Conservation (phyloP, 345 rosid species). For the Barbarea vulgaris region DNA sequence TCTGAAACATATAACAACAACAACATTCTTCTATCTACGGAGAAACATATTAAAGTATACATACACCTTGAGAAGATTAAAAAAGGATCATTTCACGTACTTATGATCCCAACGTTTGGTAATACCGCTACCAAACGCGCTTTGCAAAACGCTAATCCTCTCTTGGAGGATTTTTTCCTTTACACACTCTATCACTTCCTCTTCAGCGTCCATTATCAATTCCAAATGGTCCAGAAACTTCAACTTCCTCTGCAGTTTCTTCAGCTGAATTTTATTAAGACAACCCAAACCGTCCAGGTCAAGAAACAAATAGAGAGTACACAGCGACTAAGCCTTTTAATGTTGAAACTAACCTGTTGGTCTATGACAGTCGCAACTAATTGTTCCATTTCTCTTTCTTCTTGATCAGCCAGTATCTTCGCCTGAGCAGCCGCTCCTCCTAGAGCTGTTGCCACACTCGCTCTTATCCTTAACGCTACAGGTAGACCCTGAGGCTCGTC, state of each 20-base stretch:
- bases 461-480: constrained; percentile 64
- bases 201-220: constrained; percentile 76
- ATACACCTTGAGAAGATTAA: not conserved
- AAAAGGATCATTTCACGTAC: constrained; percentile 31
- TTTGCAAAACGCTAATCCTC: constrained; percentile 51
- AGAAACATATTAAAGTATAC: constrained; percentile 1
- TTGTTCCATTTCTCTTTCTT: constrained; percentile 73
- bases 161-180: constrained; percentile 52
- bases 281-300: not conserved
- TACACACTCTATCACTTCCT: constrained; percentile 53
- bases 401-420: constrained; percentile 82
- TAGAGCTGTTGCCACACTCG: constrained; percentile 72
- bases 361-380: constrained; percentile 64
- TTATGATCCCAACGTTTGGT: constrained; percentile 64
- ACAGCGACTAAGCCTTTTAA: constrained; percentile 2
- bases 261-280: constrained; percentile 49
- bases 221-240: constrained; percentile 70
- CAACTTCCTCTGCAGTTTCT: constrained; percentile 69
- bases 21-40: not conserved
- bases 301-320: not conserved
- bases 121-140: constrained; percentile 50
- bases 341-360: constrained; percentile 58
- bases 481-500: constrained; percentile 55
- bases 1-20: not conserved
- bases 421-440: constrained; percentile 87